phyloP scores from a whole-genome alignment of 2,329 filamentous ascomycete genomes.

The Penicillium freii region DNA sequence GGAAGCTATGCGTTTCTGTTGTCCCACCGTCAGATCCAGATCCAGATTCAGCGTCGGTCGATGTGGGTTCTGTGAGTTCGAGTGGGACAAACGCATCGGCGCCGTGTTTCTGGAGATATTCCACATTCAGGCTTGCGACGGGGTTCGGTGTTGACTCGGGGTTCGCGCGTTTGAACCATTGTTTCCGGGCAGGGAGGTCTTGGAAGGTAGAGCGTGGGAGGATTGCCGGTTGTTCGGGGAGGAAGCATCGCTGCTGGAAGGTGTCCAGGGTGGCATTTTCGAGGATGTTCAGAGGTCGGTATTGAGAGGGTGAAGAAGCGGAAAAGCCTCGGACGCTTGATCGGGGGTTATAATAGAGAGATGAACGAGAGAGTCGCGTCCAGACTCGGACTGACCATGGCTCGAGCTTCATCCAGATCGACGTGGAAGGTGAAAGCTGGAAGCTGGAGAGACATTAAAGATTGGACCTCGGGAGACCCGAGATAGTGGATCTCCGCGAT shows the following conservation, averaged over 20 bases:
- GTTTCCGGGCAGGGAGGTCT: constrained; percentile 53
- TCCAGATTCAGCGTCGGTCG: not conserved
- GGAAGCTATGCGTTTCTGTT: constrained; percentile 35
- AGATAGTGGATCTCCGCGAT: not conserved
- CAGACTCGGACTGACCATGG: constrained; percentile 22
- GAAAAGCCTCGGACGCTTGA: not conserved
- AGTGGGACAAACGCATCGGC: constrained; percentile 55
- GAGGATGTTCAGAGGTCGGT: constrained; percentile 31
- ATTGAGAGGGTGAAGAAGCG: constrained; percentile 13
- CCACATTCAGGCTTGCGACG: constrained; percentile 36
- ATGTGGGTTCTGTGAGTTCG: constrained; percentile 50
- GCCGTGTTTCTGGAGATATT: constrained; percentile 47
- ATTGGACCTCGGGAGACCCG: not conserved
- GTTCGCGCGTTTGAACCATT: constrained; percentile 55
- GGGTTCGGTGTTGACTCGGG: constrained; percentile 36
- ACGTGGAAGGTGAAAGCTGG: not conserved
- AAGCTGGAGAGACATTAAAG: not conserved
- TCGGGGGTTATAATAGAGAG: not conserved
- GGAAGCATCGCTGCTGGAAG: constrained; percentile 57
- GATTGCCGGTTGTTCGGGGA: constrained; percentile 53
- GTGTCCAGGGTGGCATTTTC: constrained; percentile 37
- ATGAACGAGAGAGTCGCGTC: constrained; percentile 1
- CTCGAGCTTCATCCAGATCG: constrained; percentile 30
- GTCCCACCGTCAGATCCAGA: not conserved
- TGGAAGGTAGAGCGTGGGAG: constrained; percentile 47